Evolutionary conservation across 176 grass and related monocot genomes (phyloP).

Genomic region (Bolboschoenus planiculmis): DNA sequence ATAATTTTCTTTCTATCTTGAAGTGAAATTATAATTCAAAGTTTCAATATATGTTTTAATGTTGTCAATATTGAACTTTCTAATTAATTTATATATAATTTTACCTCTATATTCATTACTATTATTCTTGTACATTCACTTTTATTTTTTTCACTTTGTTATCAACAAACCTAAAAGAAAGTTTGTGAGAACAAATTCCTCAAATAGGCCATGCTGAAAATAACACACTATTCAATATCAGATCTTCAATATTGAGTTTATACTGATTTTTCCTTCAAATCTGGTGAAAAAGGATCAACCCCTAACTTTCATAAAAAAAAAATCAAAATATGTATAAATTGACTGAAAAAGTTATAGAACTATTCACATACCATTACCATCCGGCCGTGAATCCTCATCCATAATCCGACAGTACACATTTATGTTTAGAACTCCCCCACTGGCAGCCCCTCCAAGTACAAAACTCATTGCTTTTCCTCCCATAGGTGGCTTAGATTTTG

Average conservation of each 20-base stretch:
- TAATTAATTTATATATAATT: not conserved
- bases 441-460: conserved; percentile 46
- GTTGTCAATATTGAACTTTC: not conserved
- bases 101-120: not conserved
- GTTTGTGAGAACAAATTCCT: not conserved
- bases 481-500: conserved; percentile 32
- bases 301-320: not conserved
- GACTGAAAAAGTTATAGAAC: conserved; percentile 9
- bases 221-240: not conserved
- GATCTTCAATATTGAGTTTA: not conserved
- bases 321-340: not conserved
- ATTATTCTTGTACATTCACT: not conserved
- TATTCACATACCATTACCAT: conserved; percentile 26
- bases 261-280: not conserved
- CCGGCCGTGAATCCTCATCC: conserved; percentile 33
- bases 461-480: conserved; percentile 65
- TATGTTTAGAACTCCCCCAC: conserved; percentile 49
- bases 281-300: not conserved
- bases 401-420: conserved; percentile 71
- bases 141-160: not conserved
- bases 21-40: not conserved
- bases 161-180: not conserved
- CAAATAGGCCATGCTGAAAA: not conserved
- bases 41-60: not conserved
- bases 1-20: not conserved